phyloP scores from a whole-genome alignment of 148 eudicot species.

The Polygonum aviculare region DNA sequence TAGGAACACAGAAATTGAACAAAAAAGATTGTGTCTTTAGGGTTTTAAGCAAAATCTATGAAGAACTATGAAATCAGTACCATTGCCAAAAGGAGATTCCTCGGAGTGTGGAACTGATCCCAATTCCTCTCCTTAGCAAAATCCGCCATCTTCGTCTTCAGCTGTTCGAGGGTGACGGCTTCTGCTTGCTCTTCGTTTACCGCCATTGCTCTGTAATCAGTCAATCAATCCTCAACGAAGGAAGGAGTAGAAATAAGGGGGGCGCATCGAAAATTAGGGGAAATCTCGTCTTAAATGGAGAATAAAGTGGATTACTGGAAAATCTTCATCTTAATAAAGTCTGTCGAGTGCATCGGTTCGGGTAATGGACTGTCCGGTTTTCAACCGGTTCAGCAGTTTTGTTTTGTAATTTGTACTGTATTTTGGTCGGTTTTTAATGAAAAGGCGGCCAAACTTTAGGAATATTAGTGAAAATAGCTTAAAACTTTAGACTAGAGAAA shows the following conservation, averaged over 20 bases:
- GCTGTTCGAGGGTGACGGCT: conserved; percentile 26
- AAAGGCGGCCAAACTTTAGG: no score
- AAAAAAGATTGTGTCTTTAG: not conserved
- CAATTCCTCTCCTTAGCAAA: conserved; percentile 51
- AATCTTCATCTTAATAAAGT: not conserved
- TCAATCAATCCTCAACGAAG: no score
- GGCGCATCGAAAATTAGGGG: no score
- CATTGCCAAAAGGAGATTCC: conserved; percentile 52
- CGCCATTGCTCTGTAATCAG: conserved; percentile 11
- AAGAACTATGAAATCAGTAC: conserved; percentile 11
- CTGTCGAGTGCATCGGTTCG: not conserved
- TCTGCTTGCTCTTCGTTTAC: conserved; percentile 5
- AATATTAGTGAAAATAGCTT: no score
- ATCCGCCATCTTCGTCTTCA: conserved; percentile 42
- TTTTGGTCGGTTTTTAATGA: not conserved
- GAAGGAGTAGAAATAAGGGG: not conserved
- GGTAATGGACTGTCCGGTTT: not conserved
- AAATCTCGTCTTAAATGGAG: no score
- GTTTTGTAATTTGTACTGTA: not conserved
- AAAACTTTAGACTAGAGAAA: no score
- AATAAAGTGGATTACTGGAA: no score
- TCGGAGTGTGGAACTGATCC: conserved; percentile 49
- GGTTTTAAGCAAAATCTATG: conserved; percentile 15
- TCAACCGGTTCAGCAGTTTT: not conserved
- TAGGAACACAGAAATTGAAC: no score